phyloP scores from a whole-genome alignment of 148 eudicot species.

The Gaultheria prostrata region DNA sequence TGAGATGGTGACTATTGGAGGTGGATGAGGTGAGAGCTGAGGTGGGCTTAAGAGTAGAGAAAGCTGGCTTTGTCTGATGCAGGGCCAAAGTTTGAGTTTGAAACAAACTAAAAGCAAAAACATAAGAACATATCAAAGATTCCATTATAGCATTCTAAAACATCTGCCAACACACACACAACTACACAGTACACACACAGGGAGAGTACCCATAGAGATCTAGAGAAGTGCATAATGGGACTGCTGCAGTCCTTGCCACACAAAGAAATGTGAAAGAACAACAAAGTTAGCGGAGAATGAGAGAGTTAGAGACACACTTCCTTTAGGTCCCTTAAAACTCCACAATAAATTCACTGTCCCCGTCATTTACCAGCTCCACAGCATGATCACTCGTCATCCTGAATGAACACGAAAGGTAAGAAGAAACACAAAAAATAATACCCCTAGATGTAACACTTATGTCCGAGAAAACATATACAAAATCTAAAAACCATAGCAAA shows the following conservation, averaged over 20 bases:
- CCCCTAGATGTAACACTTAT: background rate
- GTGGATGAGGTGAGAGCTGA: no score
- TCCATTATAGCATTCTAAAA: no score
- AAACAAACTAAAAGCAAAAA: no score
- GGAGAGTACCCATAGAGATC: no score
- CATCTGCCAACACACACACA: no score
- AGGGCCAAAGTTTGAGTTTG: no score
- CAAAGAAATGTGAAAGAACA: background rate
- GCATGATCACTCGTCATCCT: conserved; percentile 85
- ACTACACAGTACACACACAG: no score
- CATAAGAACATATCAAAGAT: no score
- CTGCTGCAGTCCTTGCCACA: background rate
- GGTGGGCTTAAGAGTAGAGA: no score
- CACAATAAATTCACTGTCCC: conserved; percentile 64
- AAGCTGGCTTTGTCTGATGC: no score
- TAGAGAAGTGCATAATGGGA: background rate
- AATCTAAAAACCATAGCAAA: background rate
- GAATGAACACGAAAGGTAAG: conserved; percentile 11
- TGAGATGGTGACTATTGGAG: no score
- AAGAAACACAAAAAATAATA: background rate
- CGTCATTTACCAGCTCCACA: conserved; percentile 78
- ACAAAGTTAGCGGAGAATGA: background rate
- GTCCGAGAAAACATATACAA: background rate
- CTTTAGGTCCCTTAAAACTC: conserved; percentile 84
- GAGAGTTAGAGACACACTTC: conserved; percentile 34